phyloP scores from a whole-genome alignment of 2,329 filamentous ascomycete genomes.

The Xylaria sp. region DNA sequence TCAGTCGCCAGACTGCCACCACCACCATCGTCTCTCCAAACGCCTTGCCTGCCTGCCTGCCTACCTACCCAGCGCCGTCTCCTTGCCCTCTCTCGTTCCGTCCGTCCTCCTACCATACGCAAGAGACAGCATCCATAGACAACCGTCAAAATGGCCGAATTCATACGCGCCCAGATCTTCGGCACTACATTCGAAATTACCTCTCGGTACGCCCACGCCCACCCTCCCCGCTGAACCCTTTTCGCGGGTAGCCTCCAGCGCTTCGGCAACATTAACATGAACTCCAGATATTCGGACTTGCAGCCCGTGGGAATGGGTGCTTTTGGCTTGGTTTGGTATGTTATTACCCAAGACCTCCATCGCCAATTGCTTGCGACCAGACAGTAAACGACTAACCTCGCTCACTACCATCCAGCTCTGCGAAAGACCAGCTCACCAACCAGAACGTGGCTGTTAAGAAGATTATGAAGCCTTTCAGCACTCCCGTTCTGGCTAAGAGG shows the following conservation, averaged over 20 bases:
- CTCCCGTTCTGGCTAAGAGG: constrained; percentile 95
- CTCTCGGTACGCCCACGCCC: constrained; percentile 74
- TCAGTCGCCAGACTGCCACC: constrained; percentile 30
- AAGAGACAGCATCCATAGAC: constrained; percentile 29
- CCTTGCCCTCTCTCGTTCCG: constrained; percentile 16
- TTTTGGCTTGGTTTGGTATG: constrained; percentile 96
- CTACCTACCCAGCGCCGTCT: constrained; percentile 4
- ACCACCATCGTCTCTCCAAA: constrained; percentile 16
- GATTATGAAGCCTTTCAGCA: constrained; percentile 99
- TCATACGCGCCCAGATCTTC: constrained; percentile 98
- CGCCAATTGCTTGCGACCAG: constrained; percentile 6
- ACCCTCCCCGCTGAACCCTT: constrained; percentile 5
- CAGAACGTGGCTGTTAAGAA: constrained; percentile 99
- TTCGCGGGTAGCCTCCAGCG: constrained; percentile 17
- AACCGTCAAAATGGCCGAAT: constrained; percentile 87
- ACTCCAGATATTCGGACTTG: constrained; percentile 88
- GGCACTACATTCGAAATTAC: constrained; percentile 99
- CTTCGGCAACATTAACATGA: constrained; percentile 23
- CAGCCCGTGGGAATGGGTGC: constrained; percentile 99
- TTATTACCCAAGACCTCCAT: constrained; percentile 31
- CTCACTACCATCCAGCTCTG: constrained; percentile 70
- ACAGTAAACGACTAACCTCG: constrained; percentile 11
- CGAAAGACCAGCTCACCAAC: constrained; percentile 95
- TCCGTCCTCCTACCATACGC: constrained; percentile 8
- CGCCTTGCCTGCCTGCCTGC: background rate